Percentiles rank a stretch among this genome's conserved stretches.
phyloP scores from a whole-genome alignment of 2,329 filamentous ascomycete species.

The Alternaria novae-zelandiae region DNA sequence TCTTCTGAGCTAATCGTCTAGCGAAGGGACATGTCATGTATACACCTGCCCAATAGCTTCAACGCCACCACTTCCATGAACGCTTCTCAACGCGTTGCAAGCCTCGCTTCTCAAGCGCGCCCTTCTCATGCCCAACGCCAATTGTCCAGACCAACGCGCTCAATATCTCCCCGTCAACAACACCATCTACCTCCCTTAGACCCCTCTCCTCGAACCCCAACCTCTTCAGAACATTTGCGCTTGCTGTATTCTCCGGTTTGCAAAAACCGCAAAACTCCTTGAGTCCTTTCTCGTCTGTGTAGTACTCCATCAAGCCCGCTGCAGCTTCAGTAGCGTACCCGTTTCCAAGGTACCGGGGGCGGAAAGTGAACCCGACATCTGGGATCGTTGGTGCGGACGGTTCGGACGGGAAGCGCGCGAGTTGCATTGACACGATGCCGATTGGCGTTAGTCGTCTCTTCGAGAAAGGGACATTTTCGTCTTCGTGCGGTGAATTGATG shows the following conservation, averaged over 20 bases:
- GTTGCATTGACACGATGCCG: conserved; percentile 33
- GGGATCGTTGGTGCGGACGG: conserved; percentile 24
- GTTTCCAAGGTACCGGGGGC: conserved; percentile 13
- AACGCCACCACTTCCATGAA: background rate
- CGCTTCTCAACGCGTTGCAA: background rate
- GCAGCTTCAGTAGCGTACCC: conserved; percentile 33
- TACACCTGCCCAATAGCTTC: no score
- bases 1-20: no score
- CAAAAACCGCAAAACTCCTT: conserved; percentile 23
- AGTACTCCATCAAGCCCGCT: conserved; percentile 14
- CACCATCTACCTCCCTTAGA: background rate
- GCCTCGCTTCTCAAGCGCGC: conserved; percentile 7
- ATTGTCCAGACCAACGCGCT: conserved; percentile 17
- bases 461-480: background rate
- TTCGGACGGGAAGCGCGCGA: conserved; percentile 22
- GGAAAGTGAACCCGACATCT: conserved; percentile 29
- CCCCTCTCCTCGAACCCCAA: conserved; percentile 29
- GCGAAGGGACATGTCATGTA: no score
- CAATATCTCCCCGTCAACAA: background rate
- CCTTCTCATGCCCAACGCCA: background rate
- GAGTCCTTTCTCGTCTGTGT: conserved; percentile 9
- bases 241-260: conserved; percentile 20
- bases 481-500: background rate
- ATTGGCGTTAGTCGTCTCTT: conserved; percentile 7
- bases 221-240: conserved; percentile 23